Evolutionary conservation across 2,329 filamentous ascomycete species (phyloP).

Genomic region (Aspergillus felis): DNA sequence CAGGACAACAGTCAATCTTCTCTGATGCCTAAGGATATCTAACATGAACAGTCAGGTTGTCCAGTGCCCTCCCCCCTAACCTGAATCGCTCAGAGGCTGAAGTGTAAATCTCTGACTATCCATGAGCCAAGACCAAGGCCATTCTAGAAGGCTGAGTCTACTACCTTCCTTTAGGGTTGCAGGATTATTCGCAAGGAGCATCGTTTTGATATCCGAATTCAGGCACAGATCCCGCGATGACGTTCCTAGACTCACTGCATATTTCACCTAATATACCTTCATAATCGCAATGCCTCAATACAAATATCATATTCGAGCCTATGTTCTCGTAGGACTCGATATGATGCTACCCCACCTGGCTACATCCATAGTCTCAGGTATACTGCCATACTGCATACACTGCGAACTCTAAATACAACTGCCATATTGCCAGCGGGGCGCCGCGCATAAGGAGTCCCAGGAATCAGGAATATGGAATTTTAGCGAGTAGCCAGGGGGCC

Average conservation of each 20-base stretch:
- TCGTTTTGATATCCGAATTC: not conserved
- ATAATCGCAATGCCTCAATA: no score
- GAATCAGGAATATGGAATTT: slow-evolving; percentile 16
- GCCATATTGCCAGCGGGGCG: not conserved
- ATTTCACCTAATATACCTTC: no score
- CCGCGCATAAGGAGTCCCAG: slow-evolving; percentile 14
- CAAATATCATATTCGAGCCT: no score
- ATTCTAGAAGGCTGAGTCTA: not conserved
- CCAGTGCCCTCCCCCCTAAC: not conserved
- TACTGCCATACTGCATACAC: not conserved
- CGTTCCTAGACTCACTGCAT: not conserved
- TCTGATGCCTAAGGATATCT: not conserved
- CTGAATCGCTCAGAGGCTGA: not conserved
- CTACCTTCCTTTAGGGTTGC: not conserved
- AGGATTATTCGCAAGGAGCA: not conserved
- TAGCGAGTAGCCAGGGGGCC: slow-evolving; percentile 13
- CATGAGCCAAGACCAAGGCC: no score
- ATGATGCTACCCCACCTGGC: not conserved
- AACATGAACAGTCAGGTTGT: not conserved
- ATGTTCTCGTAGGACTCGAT: not conserved
- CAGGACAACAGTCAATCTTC: no score
- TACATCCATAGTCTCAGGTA: not conserved
- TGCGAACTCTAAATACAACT: not conserved
- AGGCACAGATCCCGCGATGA: not conserved
- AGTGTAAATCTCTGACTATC: not conserved